Conservation (phyloP, 2,329 filamentous ascomycete species). For the Tolypocladium amazonense region DNA sequence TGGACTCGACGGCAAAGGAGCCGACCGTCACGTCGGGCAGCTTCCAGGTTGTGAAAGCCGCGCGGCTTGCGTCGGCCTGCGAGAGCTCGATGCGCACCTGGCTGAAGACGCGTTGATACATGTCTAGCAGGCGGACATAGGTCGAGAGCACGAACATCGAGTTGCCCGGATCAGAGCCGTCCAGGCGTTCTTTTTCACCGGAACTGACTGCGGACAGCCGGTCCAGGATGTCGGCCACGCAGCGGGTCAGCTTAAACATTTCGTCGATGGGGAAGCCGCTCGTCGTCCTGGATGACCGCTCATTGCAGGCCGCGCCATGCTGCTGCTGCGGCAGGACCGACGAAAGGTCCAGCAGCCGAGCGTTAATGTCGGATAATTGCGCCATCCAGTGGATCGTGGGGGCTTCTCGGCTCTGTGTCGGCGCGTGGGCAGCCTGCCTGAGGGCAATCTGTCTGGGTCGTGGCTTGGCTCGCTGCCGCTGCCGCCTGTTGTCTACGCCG, state of each 20-base stretch:
- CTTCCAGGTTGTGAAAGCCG: conserved; percentile 24
- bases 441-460: conserved; percentile 22
- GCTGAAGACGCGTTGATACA: conserved; percentile 27
- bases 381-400: conserved; percentile 25
- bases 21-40: conserved; percentile 30
- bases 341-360: conserved; percentile 25
- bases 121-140: conserved; percentile 27
- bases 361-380: conserved; percentile 26
- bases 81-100: conserved; percentile 23
- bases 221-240: conserved; percentile 24
- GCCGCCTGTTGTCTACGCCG: conserved; percentile 12
- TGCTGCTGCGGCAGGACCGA: conserved; percentile 18
- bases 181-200: conserved; percentile 8
- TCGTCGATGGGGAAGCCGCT: conserved; percentile 27
- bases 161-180: conserved; percentile 23
- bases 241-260: conserved; percentile 28
- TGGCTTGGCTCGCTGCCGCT: conserved; percentile 12
- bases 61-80: conserved; percentile 12
- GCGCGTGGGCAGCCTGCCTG: conserved; percentile 10
- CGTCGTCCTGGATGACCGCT: conserved; percentile 11
- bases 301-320: conserved; percentile 11
- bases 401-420: conserved; percentile 10
- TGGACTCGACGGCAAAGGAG: conserved; percentile 27
- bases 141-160: conserved; percentile 27
- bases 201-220: conserved; percentile 7